These are phyloP conservation scores for Pseudogymnoascus sp. DNA, from an alignment of 2,329 filamentous ascomycete genomes.

Conservation along the genomic window DNA sequence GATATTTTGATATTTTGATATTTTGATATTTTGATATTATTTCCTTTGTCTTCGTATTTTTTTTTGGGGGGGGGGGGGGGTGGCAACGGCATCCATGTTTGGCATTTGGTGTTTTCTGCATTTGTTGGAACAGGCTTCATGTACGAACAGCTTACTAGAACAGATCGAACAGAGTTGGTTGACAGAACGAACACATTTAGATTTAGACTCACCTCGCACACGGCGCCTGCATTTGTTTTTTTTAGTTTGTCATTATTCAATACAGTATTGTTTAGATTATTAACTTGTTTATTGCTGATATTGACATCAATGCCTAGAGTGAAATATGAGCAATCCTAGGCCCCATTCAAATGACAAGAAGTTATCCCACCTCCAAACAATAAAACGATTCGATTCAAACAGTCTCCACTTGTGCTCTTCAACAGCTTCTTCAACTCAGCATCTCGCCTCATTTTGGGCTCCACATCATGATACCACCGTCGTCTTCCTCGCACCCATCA, in stretches of 20 bases:
- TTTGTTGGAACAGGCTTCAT: neutral
- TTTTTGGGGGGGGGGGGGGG: no score
- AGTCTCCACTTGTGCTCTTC: neutral
- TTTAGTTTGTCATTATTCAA: neutral
- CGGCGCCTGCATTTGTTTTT: neutral
- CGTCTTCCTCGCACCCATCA: neutral
- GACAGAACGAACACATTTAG: neutral
- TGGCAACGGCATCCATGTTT: neutral
- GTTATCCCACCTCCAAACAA: neutral
- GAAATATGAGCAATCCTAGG: neutral
- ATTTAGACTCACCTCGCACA: neutral
- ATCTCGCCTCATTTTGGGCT: neutral
- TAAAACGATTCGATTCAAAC: neutral
- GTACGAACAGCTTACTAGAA: neutral
- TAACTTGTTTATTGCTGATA: neutral
- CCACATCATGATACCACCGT: slow-evolving; percentile 1
- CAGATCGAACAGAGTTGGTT: neutral
- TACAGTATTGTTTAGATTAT: neutral
- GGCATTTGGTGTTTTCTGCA: neutral
- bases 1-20: neutral
- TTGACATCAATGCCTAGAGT: neutral
- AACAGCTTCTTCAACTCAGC: neutral
- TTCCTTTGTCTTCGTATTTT: neutral
- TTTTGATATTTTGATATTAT: neutral
- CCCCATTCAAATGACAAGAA: neutral